phyloP scores from a whole-genome alignment of 352 stramenopile genomes.

The Phytophthora parvispora region DNA sequence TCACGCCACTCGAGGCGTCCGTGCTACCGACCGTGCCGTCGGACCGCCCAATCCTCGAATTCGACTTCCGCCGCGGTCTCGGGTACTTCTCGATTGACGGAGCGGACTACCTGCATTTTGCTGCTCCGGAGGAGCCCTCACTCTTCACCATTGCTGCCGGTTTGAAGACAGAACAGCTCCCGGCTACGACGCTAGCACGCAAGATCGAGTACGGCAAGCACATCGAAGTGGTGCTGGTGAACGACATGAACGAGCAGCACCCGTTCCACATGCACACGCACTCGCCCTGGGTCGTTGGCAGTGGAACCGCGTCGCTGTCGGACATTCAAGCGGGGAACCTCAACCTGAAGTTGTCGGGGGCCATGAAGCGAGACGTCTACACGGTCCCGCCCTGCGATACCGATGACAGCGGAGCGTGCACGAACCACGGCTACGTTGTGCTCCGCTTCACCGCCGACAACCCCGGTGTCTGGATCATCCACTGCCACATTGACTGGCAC shows the following conservation, averaged over 20 bases:
- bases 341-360: slow-evolving; percentile 14
- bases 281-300: slow-evolving; percentile 30
- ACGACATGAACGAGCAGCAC: slow-evolving; percentile 43
- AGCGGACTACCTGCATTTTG: slow-evolving; percentile 20
- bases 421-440: slow-evolving; percentile 30
- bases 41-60: slow-evolving; percentile 35
- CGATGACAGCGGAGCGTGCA: slow-evolving; percentile 22
- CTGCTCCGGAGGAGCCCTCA: slow-evolving; percentile 15
- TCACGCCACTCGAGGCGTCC: slow-evolving; percentile 16
- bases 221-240: slow-evolving; percentile 40
- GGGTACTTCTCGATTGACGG: slow-evolving; percentile 34
- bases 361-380: slow-evolving; percentile 38
- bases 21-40: slow-evolving; percentile 15
- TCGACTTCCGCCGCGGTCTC: slow-evolving; percentile 20
- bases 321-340: slow-evolving; percentile 16
- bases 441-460: slow-evolving; percentile 47
- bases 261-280: slow-evolving; percentile 50
- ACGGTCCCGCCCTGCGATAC: slow-evolving; percentile 33
- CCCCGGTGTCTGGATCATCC: slow-evolving; percentile 43
- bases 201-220: slow-evolving; percentile 37
- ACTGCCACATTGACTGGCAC: slow-evolving; percentile 55
- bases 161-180: slow-evolving; percentile 24
- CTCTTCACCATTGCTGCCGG: slow-evolving; percentile 32
- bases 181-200: slow-evolving; percentile 3
- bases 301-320: slow-evolving; percentile 14